Percentiles rank a stretch among this genome's conserved stretches.
phyloP scores from a whole-genome alignment of 371 early-diverging fungal genomes.

The Quaeritorhiza haematococci region DNA sequence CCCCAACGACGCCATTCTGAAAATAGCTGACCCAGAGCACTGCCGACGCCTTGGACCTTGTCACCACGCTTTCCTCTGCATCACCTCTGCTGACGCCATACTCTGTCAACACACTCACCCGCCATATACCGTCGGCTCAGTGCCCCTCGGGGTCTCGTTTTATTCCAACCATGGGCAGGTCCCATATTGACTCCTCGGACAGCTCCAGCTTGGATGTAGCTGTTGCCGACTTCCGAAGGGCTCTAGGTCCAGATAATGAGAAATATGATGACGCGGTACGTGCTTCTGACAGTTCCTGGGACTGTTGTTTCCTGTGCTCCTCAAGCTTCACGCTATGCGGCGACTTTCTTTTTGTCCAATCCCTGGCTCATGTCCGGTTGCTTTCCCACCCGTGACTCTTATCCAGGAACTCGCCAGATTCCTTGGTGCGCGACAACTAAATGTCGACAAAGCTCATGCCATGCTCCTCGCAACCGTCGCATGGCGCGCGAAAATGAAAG shows the following conservation, averaged over 20 bases:
- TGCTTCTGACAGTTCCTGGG: not conserved
- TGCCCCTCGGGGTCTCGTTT: too few relatives aligned
- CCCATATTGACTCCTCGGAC: too few relatives aligned
- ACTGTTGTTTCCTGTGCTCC: not conserved
- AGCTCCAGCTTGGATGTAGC: too few relatives aligned
- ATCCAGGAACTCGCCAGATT: constrained; percentile 51
- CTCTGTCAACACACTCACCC: too few relatives aligned
- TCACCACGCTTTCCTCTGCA: too few relatives aligned
- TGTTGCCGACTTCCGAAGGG: constrained; percentile 24
- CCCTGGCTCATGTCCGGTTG: not conserved
- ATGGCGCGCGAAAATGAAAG: constrained; percentile 62
- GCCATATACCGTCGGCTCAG: too few relatives aligned
- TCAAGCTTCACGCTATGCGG: too few relatives aligned
- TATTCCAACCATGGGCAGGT: too few relatives aligned
- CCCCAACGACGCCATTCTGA: too few relatives aligned
- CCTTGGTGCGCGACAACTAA: constrained; percentile 46
- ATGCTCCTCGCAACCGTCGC: constrained; percentile 58
- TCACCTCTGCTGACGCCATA: too few relatives aligned
- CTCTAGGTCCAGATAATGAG: constrained; percentile 28
- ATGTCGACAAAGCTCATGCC: constrained; percentile 55
- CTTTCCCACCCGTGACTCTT: not conserved
- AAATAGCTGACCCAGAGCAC: too few relatives aligned
- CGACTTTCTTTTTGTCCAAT: not conserved
- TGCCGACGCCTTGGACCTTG: too few relatives aligned
- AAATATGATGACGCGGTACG: constrained; percentile 35